Percentiles rank a stretch among this genome's conserved stretches.
phyloP scores from a whole-genome alignment of 2,329 filamentous ascomycete genomes.

The Diaporthe sp. region DNA sequence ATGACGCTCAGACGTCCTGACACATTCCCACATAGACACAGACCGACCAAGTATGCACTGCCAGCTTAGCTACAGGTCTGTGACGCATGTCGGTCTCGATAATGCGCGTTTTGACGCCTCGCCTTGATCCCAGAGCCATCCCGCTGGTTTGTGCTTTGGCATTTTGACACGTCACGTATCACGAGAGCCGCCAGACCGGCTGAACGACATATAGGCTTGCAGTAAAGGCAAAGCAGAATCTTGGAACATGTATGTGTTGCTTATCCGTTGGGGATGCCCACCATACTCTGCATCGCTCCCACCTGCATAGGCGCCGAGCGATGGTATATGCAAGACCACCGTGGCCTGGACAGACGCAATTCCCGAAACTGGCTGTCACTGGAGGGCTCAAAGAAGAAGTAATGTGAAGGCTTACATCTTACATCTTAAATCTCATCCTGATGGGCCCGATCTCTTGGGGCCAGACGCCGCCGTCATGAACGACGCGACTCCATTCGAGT shows the following conservation, averaged over 20 bases:
- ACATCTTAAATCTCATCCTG: background rate
- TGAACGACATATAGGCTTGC: background rate
- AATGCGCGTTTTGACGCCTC: background rate
- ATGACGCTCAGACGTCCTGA: constrained; percentile 10
- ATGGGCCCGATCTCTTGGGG: constrained; percentile 12
- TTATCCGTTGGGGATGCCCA: background rate
- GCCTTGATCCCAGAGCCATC: background rate
- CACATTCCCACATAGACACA: background rate
- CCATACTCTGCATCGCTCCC: background rate
- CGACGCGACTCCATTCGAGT: background rate
- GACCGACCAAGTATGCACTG: background rate
- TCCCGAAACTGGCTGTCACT: background rate
- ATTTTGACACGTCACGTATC: background rate
- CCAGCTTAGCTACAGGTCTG: background rate
- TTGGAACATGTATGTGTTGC: background rate
- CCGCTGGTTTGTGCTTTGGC: background rate
- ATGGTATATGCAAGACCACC: background rate
- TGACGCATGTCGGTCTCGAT: background rate
- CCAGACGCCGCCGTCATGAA: constrained; percentile 1
- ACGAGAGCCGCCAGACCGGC: background rate
- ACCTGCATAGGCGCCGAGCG: background rate
- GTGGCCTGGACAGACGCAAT: background rate
- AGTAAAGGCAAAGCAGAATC: background rate
- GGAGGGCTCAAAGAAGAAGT: background rate
- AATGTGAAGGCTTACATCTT: background rate